Base-by-base conservation (phyloP, 192 early-diverging fungal species). In the Entomortierella lignicola region DNA sequence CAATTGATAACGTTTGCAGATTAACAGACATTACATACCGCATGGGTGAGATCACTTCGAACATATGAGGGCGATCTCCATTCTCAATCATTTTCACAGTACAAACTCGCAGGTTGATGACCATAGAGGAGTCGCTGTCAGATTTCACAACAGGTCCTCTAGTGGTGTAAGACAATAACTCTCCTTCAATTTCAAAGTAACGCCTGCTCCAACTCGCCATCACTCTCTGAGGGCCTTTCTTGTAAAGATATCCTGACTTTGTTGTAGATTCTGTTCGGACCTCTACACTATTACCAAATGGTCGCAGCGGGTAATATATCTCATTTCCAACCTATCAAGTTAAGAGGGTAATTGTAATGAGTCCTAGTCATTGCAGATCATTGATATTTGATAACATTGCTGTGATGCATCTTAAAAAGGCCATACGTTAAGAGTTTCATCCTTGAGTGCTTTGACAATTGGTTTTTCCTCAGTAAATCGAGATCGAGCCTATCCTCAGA, bases 11-110 rank as follows among this genome's bases (percentile, higher is more conserved):
- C 34, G 34, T 4, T 37, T 37, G 10, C n/a, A 37, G 34, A 10
- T 37, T 37, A 37, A 10, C 34, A 7, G 34, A 37, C 5, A 10
- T 37, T 37, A 10, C 61, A 54, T 85, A 90, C 90, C 81, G 87
- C 72, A 88, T 90, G 8, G 94, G 93, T 0, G 93, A 92, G 54
- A 95, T 91, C n/a, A 95, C 82, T 52, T 93, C 92, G 85, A 95
- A 95, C 37, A 89, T 88, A 60, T 91, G 91, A 29, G 93, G 87
- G 21, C 93, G 86, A 70, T 95, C 94, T 18, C 85, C 85, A 30
- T 81, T 70, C 39, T 85, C 81, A 8, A 87, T 83, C 0, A 69
- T 83, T 58, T 91, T 92, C 58, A 94, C 89, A 84, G 88, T 91
- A 56, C 93, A 94, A 4, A 95, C 85, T 27, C 92, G 88, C 55